Evolutionary conservation across 441 rosid species (phyloP), one percentile per base, ranked within the genome.

Genomic region (Gossypium trilobum): DNA sequence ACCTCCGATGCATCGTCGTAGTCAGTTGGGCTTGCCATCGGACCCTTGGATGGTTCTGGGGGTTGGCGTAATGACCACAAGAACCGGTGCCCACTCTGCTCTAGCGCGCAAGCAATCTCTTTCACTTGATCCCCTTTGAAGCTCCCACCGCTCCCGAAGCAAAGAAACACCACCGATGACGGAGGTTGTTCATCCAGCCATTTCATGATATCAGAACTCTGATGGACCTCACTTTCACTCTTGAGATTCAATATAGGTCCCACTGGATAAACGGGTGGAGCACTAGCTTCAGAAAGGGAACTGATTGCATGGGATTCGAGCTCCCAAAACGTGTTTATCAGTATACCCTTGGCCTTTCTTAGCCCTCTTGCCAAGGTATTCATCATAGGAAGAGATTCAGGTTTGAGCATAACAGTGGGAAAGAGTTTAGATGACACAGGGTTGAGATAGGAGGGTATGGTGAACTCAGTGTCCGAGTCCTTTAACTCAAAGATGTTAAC

Each of bases 111-210:
- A 4, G 5, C 5, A 27, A 27, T 27, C 31, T 4, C 31, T 27
- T 27, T 27, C 5, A 27, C 77, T 55, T 87, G 90, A 3, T 85
- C 83, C 44, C n/a, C 75, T 57, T 13, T 14, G 2, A 90, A 82
- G 27, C 85, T 71, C 71, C 91, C 93, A 85, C 11, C 55, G 80
- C 90, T 87, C 74, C 95, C 93, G 20, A 87, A 89, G 64, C 91
- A 89, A 23, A 89, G 76, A 71, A 88, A 90, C 70, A 87, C 82
- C 0, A 88, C 93, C 1, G 91, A 86, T 4, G 58, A 59, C 0
- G 51, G 44, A 0, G 89, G 86, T 56, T 90, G 93, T 27, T 27
- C 31, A 27, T 0, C 31, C 31, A 27, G 1, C 5, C 31, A 27
- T 27, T 27, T 27, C 31, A 78, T 25, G 71, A 78, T 48, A 1